Percentiles rank a stretch among this genome's conserved stretches.
Evolutionary conservation across 2,329 filamentous ascomycete genomes (phyloP).

Genomic region (Neofusicoccum umdonicola): DNA sequence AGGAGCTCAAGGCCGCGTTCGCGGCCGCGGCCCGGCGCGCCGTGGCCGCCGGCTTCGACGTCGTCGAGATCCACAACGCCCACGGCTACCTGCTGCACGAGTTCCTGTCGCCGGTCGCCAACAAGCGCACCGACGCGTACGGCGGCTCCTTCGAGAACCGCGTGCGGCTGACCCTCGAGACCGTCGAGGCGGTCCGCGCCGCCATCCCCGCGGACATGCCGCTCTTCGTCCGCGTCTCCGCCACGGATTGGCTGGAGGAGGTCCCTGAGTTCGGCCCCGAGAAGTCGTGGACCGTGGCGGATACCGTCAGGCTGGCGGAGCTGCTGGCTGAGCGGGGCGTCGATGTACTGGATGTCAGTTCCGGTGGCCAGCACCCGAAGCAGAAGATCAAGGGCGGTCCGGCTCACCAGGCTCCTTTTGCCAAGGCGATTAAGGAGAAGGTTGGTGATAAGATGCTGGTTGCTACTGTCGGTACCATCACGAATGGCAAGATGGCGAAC

Average conservation of each 20-base stretch:
- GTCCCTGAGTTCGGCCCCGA: slow-evolving; percentile 39
- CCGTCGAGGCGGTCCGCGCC: slow-evolving; percentile 61
- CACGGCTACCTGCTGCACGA: slow-evolving; percentile 74
- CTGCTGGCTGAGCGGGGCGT: slow-evolving; percentile 71
- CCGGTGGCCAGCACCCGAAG: slow-evolving; percentile 65
- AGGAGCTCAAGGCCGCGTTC: slow-evolving; percentile 62
- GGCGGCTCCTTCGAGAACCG: slow-evolving; percentile 72
- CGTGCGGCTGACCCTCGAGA: slow-evolving; percentile 64
- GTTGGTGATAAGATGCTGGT: slow-evolving; percentile 70
- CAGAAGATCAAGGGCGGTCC: slow-evolving; percentile 62
- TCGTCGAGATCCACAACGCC: slow-evolving; percentile 76
- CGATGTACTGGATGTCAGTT: slow-evolving; percentile 80
- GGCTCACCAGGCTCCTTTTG: slow-evolving; percentile 73
- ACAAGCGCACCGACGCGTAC: slow-evolving; percentile 66
- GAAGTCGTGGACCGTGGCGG: slow-evolving; percentile 65
- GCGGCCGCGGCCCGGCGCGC: slow-evolving; percentile 57
- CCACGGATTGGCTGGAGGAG: slow-evolving; percentile 71
- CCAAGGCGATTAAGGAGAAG: slow-evolving; percentile 68
- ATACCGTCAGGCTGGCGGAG: slow-evolving; percentile 63
- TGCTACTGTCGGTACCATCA: slow-evolving; percentile 73
- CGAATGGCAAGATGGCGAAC: slow-evolving; percentile 66
- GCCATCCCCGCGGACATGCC: slow-evolving; percentile 67
- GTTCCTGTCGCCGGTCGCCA: slow-evolving; percentile 68
- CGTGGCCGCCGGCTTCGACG: slow-evolving; percentile 65
- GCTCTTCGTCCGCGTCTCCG: slow-evolving; percentile 70